Base-by-base conservation (phyloP, 441 rosid genomes). In the Brassica hybrid region DNA sequence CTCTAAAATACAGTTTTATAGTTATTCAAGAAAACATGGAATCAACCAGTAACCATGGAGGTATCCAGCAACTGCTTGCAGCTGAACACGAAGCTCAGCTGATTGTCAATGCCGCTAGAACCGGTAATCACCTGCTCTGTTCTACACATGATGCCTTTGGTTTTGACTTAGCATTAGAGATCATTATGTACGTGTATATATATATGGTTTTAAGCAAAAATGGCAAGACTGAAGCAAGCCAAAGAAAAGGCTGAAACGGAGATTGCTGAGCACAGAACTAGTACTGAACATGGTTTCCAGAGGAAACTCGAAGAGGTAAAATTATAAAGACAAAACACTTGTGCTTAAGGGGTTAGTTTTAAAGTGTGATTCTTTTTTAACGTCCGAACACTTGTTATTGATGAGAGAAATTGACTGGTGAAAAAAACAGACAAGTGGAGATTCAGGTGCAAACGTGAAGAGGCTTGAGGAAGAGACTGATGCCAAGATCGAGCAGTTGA, bases 41-140 rank as follows among this genome's bases (percentile, higher is more conserved):
- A 66, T 69, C 88, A 45, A 78, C 16, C 52, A 79, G 92, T 82
- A 83, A 90, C 59, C 97, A 87, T 78, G 84, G 84, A 69, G 97
- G 98, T 80, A 90, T 94, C 77, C 96, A 90, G 78, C 92, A 69
- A 30, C 72, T 94, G 81, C 90, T 92, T 56, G 91, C 91, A 78
- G 92, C 94, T 7, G 96, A 94, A 80, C 92, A 94, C 82, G 97
- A 90, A 72, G 92, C 98, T 80, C 96, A 90, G 71, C 92, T 82
- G 61, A 90, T 90, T 75, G 97, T 91, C 78, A 88, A 86, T 78
- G 72, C 86, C 69, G 90, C 97, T 50, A 83, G 91, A 77, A 86
- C 61, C 32, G 83, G 97, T 91, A 56, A 43, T 18, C 13, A 32
- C 62, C 5, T 1, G 18, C 7, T 14, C 7, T 5, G 7, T 14